These are phyloP conservation scores for Polytrichum commune DNA, from an alignment of 225 moss, liverwort and hornwort genomes.

Conservation along the genomic window DNA sequence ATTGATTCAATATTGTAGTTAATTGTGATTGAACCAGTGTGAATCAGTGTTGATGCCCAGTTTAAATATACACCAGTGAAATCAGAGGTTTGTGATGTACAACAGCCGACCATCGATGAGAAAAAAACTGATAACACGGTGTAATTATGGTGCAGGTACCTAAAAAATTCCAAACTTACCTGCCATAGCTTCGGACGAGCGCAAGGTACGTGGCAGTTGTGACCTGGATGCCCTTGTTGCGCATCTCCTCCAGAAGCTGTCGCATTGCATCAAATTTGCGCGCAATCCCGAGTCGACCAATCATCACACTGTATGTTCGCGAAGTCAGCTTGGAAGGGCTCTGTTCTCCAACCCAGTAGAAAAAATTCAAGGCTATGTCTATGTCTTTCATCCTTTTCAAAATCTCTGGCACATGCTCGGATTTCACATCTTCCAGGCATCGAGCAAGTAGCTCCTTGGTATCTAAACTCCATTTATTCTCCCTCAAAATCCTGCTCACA, in stretches of 20 bases:
- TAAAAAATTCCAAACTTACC: background rate
- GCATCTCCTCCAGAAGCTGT: slow-evolving; percentile 14
- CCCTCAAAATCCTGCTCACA: slow-evolving; percentile 7
- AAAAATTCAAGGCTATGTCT: slow-evolving; percentile 9
- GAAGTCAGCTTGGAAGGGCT: background rate
- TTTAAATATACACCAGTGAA: too few relatives aligned
- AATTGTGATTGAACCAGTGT: too few relatives aligned
- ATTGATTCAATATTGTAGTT: too few relatives aligned
- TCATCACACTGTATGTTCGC: slow-evolving; percentile 13
- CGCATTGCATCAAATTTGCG: slow-evolving; percentile 12
- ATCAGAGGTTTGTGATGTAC: too few relatives aligned
- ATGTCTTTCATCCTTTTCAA: slow-evolving; percentile 12
- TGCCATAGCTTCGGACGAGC: slow-evolving; percentile 16
- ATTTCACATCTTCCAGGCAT: slow-evolving; percentile 2
- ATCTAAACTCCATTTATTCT: slow-evolving; percentile 10
- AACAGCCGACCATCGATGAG: too few relatives aligned
- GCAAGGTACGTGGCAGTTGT: slow-evolving; percentile 13
- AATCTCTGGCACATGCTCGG: slow-evolving; percentile 9
- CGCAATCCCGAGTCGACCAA: slow-evolving; percentile 7
- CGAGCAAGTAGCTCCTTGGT: slow-evolving; percentile 1
- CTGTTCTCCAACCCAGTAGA: slow-evolving; percentile 9
- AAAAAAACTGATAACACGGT: too few relatives aligned
- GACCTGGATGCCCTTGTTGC: background rate
- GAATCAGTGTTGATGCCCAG: too few relatives aligned
- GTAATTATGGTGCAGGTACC: too few relatives aligned